Evolutionary conservation across 306 rosid species (phyloP).

Genomic region (Vigna hirtella): DNA sequence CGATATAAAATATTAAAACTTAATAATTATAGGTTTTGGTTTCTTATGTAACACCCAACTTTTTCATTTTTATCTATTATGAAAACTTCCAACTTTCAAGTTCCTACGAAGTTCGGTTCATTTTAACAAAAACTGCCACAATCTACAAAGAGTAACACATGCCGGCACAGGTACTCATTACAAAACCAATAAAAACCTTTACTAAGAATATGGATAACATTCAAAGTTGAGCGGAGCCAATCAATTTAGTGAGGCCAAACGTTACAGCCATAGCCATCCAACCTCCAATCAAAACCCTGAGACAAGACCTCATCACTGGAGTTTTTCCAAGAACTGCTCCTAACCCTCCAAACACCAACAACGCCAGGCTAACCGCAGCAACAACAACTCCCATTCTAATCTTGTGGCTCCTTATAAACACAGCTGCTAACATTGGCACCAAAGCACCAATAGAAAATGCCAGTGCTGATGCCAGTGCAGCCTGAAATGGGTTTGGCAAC

Average conservation of each 20-base stretch:
- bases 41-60: no score
- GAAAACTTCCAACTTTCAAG: no score
- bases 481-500: slow-evolving; percentile 71
- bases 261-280: slow-evolving; percentile 85
- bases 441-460: slow-evolving; percentile 69
- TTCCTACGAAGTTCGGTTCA: background rate
- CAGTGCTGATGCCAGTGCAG: slow-evolving; percentile 72
- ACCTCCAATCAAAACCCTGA: slow-evolving; percentile 69
- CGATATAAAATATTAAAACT: no score
- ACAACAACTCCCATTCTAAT: slow-evolving; percentile 59
- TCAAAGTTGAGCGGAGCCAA: slow-evolving; percentile 51
- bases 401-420: slow-evolving; percentile 52
- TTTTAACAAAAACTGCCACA: background rate
- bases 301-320: slow-evolving; percentile 57
- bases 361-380: slow-evolving; percentile 52
- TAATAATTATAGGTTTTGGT: no score
- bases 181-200: background rate
- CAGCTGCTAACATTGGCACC: slow-evolving; percentile 69
- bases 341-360: slow-evolving; percentile 59
- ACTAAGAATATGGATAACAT: background rate
- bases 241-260: slow-evolving; percentile 68
- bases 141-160: background rate
- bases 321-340: slow-evolving; percentile 71
- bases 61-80: no score
- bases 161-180: background rate